These are phyloP conservation scores for Phylloporus sp. DNA, from an alignment of 768 basidiomycete species.

Conservation along the genomic window DNA sequence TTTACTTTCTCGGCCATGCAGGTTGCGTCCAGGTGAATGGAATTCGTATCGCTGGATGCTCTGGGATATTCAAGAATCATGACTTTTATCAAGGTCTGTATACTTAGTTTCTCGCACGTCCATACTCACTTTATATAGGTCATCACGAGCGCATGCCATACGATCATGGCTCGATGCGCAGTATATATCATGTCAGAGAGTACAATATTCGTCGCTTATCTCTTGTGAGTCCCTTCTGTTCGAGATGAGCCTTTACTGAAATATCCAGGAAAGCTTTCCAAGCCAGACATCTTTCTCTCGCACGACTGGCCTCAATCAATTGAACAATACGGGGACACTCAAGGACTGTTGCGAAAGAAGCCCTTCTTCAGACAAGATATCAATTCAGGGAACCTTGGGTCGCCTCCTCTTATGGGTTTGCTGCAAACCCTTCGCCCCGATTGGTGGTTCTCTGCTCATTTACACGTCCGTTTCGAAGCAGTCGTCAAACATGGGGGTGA, in stretches of 20 bases:
- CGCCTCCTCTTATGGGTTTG: constrained; percentile 79
- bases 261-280: constrained; percentile 41
- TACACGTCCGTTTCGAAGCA: constrained; percentile 86
- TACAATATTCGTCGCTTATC: constrained; percentile 78
- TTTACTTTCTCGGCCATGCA: constrained; percentile 92
- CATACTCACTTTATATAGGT: constrained; percentile 39
- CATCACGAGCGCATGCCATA: constrained; percentile 83
- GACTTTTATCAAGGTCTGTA: constrained; percentile 65
- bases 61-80: constrained; percentile 81
- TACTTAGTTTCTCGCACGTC: neutral
- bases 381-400: constrained; percentile 64
- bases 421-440: constrained; percentile 65
- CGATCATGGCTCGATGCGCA: constrained; percentile 62
- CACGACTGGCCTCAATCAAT: constrained; percentile 96
- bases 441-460: constrained; percentile 93
- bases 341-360: constrained; percentile 64
- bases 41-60: constrained; percentile 81
- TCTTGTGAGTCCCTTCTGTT: constrained; percentile 41
- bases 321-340: constrained; percentile 71
- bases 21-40: constrained; percentile 88
- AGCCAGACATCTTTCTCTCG: constrained; percentile 77
- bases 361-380: constrained; percentile 74
- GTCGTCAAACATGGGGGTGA: constrained; percentile 41
- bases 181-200: constrained; percentile 87
- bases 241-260: neutral